A percentile compares a stretch with the other conserved stretches of the same genome.
Conservation (phyloP, 371 early-diverging fungal species). For the Mortierella sp. region DNA sequence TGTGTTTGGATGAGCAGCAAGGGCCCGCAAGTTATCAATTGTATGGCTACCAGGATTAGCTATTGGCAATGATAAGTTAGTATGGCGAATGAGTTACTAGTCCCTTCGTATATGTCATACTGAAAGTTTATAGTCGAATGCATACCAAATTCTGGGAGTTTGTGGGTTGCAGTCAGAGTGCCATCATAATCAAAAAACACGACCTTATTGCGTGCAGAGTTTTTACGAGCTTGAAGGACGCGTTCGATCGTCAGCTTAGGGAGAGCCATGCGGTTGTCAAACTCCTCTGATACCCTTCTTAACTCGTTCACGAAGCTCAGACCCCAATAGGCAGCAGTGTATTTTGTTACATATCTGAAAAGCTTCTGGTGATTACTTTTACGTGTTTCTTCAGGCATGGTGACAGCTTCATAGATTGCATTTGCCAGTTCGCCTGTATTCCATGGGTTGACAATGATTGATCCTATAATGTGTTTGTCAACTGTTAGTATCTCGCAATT, state of each 20-base stretch:
- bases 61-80: background rate
- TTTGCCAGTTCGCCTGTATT: slow-evolving; percentile 96
- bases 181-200: slow-evolving; percentile 96
- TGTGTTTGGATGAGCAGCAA: slow-evolving; percentile 83
- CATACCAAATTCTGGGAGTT: slow-evolving; percentile 89
- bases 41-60: slow-evolving; percentile 80
- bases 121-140: background rate
- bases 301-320: slow-evolving; percentile 92
- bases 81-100: background rate
- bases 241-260: slow-evolving; percentile 67
- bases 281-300: slow-evolving; percentile 59
- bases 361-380: slow-evolving; percentile 92
- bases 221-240: slow-evolving; percentile 58
- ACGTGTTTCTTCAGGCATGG: slow-evolving; percentile 88
- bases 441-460: slow-evolving; percentile 99
- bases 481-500: background rate
- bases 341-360: slow-evolving; percentile 93
- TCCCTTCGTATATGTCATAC: background rate
- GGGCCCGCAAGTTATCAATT: slow-evolving; percentile 73
- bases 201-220: slow-evolving; percentile 69
- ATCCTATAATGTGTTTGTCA: slow-evolving; percentile 58
- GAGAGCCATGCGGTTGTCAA: slow-evolving; percentile 80
- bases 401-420: slow-evolving; percentile 93
- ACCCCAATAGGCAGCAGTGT: slow-evolving; percentile 99
- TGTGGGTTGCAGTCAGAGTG: slow-evolving; percentile 86